Base-by-base conservation (phyloP, 176 grass and related monocot species). In the Aegilops umbellulata region DNA sequence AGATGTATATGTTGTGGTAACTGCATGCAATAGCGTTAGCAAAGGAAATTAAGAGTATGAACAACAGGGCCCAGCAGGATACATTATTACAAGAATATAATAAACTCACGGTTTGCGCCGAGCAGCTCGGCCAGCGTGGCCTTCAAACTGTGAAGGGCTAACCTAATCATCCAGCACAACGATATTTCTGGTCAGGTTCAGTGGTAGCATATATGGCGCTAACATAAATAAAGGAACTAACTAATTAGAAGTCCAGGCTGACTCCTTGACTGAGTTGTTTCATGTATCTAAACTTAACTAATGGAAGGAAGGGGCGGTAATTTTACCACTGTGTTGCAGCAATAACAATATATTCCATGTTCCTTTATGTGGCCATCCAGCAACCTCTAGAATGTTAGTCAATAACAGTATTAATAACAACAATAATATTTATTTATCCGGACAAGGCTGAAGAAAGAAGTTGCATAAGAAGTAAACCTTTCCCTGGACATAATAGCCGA, bases 1-100 rank as follows among this genome's bases (percentile, higher is more conserved):
- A 99, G 51, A 93, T 99, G 80, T 99, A 99, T 89, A 99, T 99
- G 87, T 96, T 96, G 85, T 99, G 94, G 92, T 99, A 98, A 61
- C 96, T 98, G 85, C 75, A 90, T 98, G 85, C 75, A 88, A 47
- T 87, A 82, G 35, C 69, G 35, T 78, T 63, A 76, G 22, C 17
- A 13, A 23, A 83, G 84, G 44, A 29, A 29, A 66, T 85, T 83
- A 39, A 85, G 82, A 76, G 7, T 63, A 58, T 85, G 60, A 81
- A 77, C 5, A 81, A 77, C 5, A 63, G 55, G 55, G 60, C 8
- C 35, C n/a, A 22, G 62, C 26, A 57, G 65, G 85, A 78, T 35
- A 49, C 26, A 80, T 6, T 65, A n/a, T 46, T 46, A 46, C 42
- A 46, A 46, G 7, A 83, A 76, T 34, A 60, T 4, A 69, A 77